Conservation (phyloP, 2,329 filamentous ascomycete genomes). For the Aspergillus phoenicis region DNA sequence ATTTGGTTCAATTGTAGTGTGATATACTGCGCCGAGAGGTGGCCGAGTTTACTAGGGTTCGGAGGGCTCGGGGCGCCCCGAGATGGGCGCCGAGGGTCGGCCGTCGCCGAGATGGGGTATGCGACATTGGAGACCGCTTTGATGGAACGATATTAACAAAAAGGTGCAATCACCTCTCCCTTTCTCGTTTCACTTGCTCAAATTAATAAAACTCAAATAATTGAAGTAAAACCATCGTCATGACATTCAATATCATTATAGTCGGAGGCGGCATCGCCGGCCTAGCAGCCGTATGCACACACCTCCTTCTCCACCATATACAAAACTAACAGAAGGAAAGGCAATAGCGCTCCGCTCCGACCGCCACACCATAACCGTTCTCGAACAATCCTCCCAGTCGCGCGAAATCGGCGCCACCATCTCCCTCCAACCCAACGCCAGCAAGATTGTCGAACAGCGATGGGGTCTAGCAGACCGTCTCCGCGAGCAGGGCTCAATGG, state of each 20-base stretch:
- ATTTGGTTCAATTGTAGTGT: background rate
- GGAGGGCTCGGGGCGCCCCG: conserved; percentile 3
- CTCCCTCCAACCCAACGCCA: conserved; percentile 46
- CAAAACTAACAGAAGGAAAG: background rate
- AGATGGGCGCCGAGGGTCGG: background rate
- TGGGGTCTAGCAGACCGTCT: conserved; percentile 5
- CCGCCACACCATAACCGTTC: conserved; percentile 24
- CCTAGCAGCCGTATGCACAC: conserved; percentile 28
- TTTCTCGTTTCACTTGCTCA: too few relatives aligned
- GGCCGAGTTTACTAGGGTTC: background rate
- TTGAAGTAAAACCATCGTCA: background rate
- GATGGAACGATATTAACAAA: background rate
- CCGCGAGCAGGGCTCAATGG: conserved; percentile 8
- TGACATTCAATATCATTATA: conserved; percentile 50
- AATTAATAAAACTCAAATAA: too few relatives aligned
- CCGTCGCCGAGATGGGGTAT: background rate
- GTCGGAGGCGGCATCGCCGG: conserved; percentile 50
- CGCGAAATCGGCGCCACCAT: conserved; percentile 54
- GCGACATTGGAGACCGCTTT: too few relatives aligned
- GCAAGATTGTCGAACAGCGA: conserved; percentile 5
- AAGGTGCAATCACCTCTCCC: too few relatives aligned
- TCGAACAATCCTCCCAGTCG: conserved; percentile 30
- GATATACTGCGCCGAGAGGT: background rate
- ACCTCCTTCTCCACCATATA: background rate
- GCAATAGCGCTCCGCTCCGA: conserved; percentile 32